A percentile compares a stretch with the other conserved stretches of the same genome.
Evolutionary conservation across 495 filamentous ascomycete genomes (phyloP).

Genomic region (Daldinia childiae): DNA sequence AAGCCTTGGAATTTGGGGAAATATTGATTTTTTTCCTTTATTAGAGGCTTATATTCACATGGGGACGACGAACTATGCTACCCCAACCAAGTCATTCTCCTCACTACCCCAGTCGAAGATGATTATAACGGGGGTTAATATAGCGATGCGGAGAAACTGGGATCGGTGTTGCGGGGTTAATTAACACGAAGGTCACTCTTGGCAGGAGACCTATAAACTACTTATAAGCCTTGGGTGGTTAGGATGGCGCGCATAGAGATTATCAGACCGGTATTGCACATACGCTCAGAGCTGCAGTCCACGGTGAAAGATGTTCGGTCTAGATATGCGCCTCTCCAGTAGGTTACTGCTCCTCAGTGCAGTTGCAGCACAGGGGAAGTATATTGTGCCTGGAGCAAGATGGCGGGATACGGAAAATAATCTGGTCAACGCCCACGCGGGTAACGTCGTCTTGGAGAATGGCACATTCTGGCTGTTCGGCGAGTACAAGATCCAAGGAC

Average conservation of each 20-base stretch:
- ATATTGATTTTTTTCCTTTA: not conserved
- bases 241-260: constrained; percentile 12
- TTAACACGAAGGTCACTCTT: constrained; percentile 31
- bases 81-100: constrained; percentile 12
- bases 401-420: constrained; percentile 55
- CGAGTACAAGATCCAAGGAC: constrained; percentile 56
- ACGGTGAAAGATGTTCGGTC: constrained; percentile 25
- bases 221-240: constrained; percentile 20
- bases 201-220: constrained; percentile 23
- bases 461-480: constrained; percentile 58
- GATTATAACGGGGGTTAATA: constrained; percentile 31
- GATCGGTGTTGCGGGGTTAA: constrained; percentile 19
- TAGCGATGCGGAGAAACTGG: constrained; percentile 39
- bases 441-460: constrained; percentile 48
- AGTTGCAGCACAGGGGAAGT: constrained; percentile 44
- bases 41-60: not conserved
- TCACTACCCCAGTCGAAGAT: constrained; percentile 20
- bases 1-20: constrained; percentile 29
- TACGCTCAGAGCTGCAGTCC: not conserved
- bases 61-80: not conserved
- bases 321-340: constrained; percentile 4
- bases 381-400: constrained; percentile 57
- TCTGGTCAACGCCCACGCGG: constrained; percentile 57
- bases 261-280: constrained; percentile 1
- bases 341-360: constrained; percentile 34